Percentiles rank a stretch among this genome's conserved stretches.
Evolutionary conservation across 78 protist genomes (phyloP).

Genomic region (Dictyostelium capitatum): DNA sequence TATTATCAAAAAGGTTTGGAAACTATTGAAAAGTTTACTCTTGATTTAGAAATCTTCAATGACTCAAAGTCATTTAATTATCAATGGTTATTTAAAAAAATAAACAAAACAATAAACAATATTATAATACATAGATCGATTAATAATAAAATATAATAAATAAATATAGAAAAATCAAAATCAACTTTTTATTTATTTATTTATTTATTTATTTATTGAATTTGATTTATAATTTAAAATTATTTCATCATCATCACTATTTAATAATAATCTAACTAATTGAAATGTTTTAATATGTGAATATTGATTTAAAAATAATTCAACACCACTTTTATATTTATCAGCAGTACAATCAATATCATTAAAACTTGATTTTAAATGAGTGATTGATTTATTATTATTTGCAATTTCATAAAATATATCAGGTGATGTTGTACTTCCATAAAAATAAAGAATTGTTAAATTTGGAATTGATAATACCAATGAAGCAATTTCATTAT

Average conservation of each 20-base stretch:
- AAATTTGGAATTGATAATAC: background rate
- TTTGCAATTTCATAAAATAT: constrained; percentile 4
- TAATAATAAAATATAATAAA: too few species aligned
- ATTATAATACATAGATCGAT: too few species aligned
- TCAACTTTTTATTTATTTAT: too few species aligned
- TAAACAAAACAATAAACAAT: too few species aligned
- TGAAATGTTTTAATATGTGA: background rate
- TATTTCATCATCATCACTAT: background rate
- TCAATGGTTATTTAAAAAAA: too few species aligned
- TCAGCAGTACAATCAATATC: background rate
- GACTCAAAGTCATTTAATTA: too few species aligned
- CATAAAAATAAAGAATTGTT: background rate
- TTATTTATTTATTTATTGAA: too few species aligned
- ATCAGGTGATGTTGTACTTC: background rate
- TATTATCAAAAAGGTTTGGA: too few species aligned
- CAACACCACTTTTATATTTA: background rate
- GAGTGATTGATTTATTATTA: background rate
- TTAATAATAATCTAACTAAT: background rate
- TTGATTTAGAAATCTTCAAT: too few species aligned
- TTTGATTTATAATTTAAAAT: too few species aligned
- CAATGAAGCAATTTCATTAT: background rate
- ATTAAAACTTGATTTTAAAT: background rate
- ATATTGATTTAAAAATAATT: background rate
- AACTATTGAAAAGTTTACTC: too few species aligned
- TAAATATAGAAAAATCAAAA: too few species aligned